Evolutionary conservation across 2,329 filamentous ascomycete genomes (phyloP).

Genomic region (Botryotinia globosa): DNA sequence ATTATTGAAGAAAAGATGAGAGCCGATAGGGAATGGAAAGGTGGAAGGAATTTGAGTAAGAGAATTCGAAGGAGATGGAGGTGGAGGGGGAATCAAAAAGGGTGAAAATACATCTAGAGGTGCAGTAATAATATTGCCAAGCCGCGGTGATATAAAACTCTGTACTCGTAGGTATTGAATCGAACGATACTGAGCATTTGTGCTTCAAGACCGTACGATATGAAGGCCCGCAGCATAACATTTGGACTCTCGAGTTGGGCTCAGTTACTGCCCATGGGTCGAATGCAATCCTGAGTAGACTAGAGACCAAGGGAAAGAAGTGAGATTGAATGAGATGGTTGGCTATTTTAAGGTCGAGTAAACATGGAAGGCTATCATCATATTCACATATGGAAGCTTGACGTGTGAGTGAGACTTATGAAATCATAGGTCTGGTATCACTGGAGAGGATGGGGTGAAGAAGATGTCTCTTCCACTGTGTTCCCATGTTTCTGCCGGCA

Average conservation of each 20-base stretch:
- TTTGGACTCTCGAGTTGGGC: neutral
- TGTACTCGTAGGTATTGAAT: neutral
- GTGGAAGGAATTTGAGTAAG: neutral
- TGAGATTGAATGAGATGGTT: neutral
- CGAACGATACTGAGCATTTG: neutral
- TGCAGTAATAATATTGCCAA: neutral
- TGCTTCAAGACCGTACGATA: fast-evolving
- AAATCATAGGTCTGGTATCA: neutral
- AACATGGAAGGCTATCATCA: neutral
- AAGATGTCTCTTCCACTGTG: neutral
- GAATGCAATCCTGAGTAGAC: neutral
- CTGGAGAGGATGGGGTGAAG: neutral
- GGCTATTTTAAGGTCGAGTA: neutral
- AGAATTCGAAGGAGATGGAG: neutral
- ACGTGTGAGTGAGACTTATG: neutral
- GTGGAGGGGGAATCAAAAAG: neutral
- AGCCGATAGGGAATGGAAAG: neutral
- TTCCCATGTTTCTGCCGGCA: no score
- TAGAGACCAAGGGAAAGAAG: neutral
- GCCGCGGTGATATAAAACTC: neutral
- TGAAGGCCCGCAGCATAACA: neutral
- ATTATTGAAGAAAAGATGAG: neutral
- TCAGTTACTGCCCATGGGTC: neutral
- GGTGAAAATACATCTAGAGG: neutral
- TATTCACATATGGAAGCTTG: neutral